These are phyloP conservation scores for Schizophyllum commune DNA, from an alignment of 1,284 basidiomycete genomes.

Conservation along the genomic window DNA sequence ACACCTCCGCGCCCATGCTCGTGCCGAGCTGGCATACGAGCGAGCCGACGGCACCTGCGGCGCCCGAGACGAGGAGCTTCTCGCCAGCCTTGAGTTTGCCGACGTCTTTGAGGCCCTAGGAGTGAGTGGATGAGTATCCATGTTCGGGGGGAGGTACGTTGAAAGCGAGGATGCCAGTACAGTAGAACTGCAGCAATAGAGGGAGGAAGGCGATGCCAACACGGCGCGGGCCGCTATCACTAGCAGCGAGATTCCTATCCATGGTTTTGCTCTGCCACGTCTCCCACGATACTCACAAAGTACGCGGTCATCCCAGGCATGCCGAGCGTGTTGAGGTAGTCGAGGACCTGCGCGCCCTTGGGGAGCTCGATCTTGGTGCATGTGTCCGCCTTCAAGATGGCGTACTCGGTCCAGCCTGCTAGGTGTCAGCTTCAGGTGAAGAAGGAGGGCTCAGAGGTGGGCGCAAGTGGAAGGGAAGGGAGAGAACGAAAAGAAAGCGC, in stretches of 20 bases:
- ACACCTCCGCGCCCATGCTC: conserved; percentile 67
- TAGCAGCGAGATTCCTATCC: background rate
- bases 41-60: conserved; percentile 81
- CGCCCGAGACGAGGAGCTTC: conserved; percentile 79
- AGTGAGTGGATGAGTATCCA: background rate
- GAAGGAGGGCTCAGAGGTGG: no score
- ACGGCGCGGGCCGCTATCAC: background rate
- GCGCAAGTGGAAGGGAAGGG: no score
- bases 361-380: conserved; percentile 48
- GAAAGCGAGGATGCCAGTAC: background rate
- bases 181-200: background rate
- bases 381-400: conserved; percentile 47
- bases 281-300: conserved; percentile 40
- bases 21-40: conserved; percentile 75
- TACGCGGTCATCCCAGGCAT: conserved; percentile 76
- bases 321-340: conserved; percentile 76
- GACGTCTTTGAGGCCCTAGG: conserved; percentile 69
- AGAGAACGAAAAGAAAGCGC: background rate
- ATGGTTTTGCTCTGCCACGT: background rate
- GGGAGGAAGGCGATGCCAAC: conserved; percentile 1
- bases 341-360: conserved; percentile 52
- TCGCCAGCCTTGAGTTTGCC: conserved; percentile 77
- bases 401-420: conserved; percentile 76
- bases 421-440: background rate
- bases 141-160: background rate